These are phyloP conservation scores for Phytophthora capsici DNA, from an alignment of 352 stramenopile species.

Conservation along the genomic window DNA sequence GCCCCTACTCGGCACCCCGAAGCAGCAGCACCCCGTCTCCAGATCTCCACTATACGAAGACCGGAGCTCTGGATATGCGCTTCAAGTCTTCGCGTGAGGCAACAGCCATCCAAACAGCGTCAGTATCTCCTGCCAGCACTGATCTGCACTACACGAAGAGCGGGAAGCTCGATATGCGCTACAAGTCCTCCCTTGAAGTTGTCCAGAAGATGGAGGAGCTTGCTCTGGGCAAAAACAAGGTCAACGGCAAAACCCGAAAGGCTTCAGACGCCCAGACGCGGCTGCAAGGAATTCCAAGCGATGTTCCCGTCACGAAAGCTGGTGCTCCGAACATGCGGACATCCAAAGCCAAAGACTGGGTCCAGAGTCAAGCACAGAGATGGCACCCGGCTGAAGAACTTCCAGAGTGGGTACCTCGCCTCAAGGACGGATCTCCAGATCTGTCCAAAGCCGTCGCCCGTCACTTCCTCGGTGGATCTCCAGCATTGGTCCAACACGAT, in stretches of 20 bases:
- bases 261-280: constrained; percentile 8
- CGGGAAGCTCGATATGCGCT: constrained; percentile 35
- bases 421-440: constrained; percentile 42
- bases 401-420: constrained; percentile 29
- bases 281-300: constrained; percentile 11
- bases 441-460: constrained; percentile 33
- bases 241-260: constrained; percentile 7
- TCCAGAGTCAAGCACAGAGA: constrained; percentile 30
- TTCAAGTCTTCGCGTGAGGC: constrained; percentile 28
- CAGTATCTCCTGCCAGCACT: neutral
- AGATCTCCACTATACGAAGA: constrained; percentile 36
- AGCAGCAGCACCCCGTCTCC: neutral
- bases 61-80: constrained; percentile 31
- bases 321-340: constrained; percentile 36
- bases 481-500: constrained; percentile 19
- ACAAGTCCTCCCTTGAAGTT: constrained; percentile 31
- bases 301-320: constrained; percentile 34
- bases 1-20: constrained; percentile 4
- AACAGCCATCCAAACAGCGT: constrained; percentile 1
- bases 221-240: constrained; percentile 1
- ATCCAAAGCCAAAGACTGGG: constrained; percentile 31
- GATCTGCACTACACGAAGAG: constrained; percentile 37
- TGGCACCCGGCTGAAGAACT: constrained; percentile 34
- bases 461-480: constrained; percentile 32
- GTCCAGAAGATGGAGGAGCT: constrained; percentile 31